A percentile compares a stretch with the other conserved stretches of the same genome.
phyloP scores from a whole-genome alignment of 805 yeast species.

The Kuraishia molischiana region DNA sequence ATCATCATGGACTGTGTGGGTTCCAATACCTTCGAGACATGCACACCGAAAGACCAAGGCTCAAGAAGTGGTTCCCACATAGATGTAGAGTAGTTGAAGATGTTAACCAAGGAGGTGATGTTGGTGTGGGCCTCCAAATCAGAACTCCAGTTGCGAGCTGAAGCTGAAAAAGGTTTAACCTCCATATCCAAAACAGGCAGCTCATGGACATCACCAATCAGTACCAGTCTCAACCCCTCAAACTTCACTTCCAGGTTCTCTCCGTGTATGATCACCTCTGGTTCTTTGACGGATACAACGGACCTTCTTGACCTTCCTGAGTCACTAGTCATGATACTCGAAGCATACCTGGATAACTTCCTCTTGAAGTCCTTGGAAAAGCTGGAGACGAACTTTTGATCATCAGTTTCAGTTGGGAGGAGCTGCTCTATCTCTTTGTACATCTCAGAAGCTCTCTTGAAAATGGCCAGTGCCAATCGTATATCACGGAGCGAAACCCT shows the following conservation, averaged over 20 bases:
- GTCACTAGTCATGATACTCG: slow-evolving; percentile 46
- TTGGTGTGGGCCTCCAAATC: slow-evolving; percentile 62
- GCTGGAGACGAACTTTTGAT: slow-evolving; percentile 17
- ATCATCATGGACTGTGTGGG: slow-evolving; percentile 42
- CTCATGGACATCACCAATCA: slow-evolving; percentile 88
- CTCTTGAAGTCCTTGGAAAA: slow-evolving; percentile 58
- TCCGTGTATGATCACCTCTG: slow-evolving; percentile 43
- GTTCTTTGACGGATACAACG: slow-evolving; percentile 10
- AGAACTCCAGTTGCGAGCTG: slow-evolving; percentile 79
- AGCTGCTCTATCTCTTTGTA: slow-evolving; percentile 16
- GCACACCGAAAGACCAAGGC: slow-evolving; percentile 73
- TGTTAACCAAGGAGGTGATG: slow-evolving; percentile 58
- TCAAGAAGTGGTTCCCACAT: slow-evolving; percentile 95
- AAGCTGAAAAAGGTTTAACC: slow-evolving; percentile 56
- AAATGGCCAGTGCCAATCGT: slow-evolving; percentile 62
- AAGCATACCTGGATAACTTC: slow-evolving; percentile 56
- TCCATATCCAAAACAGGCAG: slow-evolving; percentile 77
- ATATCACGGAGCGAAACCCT: slow-evolving; percentile 85
- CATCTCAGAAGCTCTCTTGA: slow-evolving; percentile 59
- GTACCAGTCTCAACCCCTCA: slow-evolving; percentile 71
- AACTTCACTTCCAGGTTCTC: slow-evolving; percentile 59
- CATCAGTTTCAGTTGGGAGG: slow-evolving; percentile 7
- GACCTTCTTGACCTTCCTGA: slow-evolving; percentile 24
- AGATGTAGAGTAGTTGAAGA: slow-evolving; percentile 82
- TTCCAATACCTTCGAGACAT: slow-evolving; percentile 40